These are phyloP conservation scores for Maudiozyma bulderi DNA, from an alignment of 805 yeast genomes.

Conservation along the genomic window DNA sequence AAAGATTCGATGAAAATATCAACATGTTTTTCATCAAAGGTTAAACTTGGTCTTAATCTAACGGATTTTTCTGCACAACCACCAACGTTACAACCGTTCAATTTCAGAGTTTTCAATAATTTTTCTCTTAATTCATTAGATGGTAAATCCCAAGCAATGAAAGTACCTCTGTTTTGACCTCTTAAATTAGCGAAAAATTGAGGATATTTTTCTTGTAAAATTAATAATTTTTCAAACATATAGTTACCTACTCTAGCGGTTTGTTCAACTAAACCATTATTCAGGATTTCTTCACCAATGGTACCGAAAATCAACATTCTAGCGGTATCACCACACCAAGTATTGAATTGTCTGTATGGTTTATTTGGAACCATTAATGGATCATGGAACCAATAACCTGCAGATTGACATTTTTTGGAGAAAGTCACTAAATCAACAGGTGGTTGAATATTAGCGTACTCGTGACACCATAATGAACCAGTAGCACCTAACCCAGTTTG, in stretches of 20 bases:
- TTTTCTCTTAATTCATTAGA: slow-evolving; percentile 36
- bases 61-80: slow-evolving; percentile 54
- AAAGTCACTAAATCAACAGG: slow-evolving; percentile 64
- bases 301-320: slow-evolving; percentile 55
- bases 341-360: slow-evolving; percentile 64
- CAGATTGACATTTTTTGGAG: slow-evolving; percentile 64
- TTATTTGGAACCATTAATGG: slow-evolving; percentile 47
- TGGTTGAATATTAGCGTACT: slow-evolving; percentile 51
- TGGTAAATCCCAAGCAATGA: slow-evolving; percentile 54
- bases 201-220: slow-evolving; percentile 33
- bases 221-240: slow-evolving; percentile 36
- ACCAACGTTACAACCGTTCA: slow-evolving; percentile 54
- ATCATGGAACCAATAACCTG: slow-evolving; percentile 60
- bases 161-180: slow-evolving; percentile 55
- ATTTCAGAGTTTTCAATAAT: slow-evolving; percentile 37
- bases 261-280: slow-evolving; percentile 39
- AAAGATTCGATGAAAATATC: slow-evolving; percentile 42
- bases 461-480: slow-evolving; percentile 67
- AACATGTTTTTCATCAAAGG: slow-evolving; percentile 52
- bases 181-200: slow-evolving; percentile 39
- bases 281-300: slow-evolving; percentile 45
- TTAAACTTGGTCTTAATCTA: slow-evolving; percentile 57
- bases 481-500: slow-evolving; percentile 71
- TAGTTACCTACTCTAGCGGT: slow-evolving; percentile 47
- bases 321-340: slow-evolving; percentile 74